Conservation (phyloP, 805 yeast species). For the Brettanomyces naardenensis region DNA sequence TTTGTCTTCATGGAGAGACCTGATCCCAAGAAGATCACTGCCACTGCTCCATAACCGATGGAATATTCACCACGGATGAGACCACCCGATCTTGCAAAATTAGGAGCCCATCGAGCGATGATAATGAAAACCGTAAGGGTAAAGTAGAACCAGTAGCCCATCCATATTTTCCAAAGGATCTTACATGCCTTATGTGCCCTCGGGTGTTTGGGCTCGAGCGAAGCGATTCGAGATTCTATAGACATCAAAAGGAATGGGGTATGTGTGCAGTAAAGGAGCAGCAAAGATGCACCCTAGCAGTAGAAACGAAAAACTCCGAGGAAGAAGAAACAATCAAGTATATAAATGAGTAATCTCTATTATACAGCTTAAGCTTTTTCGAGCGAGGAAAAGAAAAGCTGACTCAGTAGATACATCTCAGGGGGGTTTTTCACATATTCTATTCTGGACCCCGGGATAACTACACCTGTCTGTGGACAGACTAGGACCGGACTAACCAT, state of each 20-base stretch:
- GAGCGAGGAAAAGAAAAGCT: no score
- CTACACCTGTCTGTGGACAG: no score
- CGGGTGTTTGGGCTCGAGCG: constrained; percentile 8
- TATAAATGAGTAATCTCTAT: no score
- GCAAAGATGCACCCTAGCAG: no score
- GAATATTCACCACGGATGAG: constrained; percentile 64
- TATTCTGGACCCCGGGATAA: no score
- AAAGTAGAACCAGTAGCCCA: constrained; percentile 70
- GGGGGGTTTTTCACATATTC: no score
- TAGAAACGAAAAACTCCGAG: no score
- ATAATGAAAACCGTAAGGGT: constrained; percentile 65
- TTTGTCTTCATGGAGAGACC: constrained; percentile 72
- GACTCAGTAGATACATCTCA: no score
- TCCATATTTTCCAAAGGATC: constrained; percentile 12
- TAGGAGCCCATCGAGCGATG: constrained; percentile 70
- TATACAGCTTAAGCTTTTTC: no score
- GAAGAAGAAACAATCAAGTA: no score
- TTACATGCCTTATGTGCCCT: constrained; percentile 3
- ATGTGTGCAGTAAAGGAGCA: no score
- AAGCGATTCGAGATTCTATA: constrained; percentile 4
- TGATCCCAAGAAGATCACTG: constrained; percentile 71
- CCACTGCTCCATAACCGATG: constrained; percentile 82
- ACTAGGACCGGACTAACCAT: no score
- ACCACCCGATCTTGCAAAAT: constrained; percentile 81
- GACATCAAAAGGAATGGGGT: background rate